Percentiles rank a stretch among this genome's conserved stretches.
These are phyloP conservation scores for Novymonas esmeraldas DNA, from an alignment of 208 protist species.

Conservation along the genomic window DNA sequence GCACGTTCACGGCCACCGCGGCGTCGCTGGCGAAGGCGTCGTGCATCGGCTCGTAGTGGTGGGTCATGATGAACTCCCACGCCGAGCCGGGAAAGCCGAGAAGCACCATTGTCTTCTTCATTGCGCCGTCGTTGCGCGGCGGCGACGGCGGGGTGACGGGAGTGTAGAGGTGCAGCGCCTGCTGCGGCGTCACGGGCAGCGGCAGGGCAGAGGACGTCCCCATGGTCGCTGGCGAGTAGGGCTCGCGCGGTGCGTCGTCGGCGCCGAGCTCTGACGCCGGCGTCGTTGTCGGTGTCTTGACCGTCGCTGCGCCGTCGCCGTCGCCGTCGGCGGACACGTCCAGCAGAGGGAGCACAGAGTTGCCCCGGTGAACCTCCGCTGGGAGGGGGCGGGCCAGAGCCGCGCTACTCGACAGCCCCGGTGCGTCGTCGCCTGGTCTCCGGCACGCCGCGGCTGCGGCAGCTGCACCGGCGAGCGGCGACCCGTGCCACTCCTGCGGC, in stretches of 20 bases:
- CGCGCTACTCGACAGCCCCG: too few relatives aligned
- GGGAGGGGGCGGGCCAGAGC: too few relatives aligned
- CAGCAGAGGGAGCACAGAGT: not conserved
- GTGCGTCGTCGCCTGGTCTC: too few relatives aligned
- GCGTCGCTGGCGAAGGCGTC: slow-evolving; percentile 31
- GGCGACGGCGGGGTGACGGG: not conserved
- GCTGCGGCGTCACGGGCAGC: not conserved
- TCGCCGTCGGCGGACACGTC: not conserved
- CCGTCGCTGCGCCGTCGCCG: not conserved
- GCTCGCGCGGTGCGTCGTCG: not conserved
- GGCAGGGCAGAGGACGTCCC: not conserved
- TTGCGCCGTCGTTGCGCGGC: slow-evolving; percentile 16
- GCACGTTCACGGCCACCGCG: slow-evolving; percentile 14
- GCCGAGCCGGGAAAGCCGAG: slow-evolving; percentile 32
- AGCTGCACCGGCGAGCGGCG: too few relatives aligned
- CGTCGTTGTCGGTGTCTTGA: not conserved
- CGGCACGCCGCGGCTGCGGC: too few relatives aligned
- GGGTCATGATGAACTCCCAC: slow-evolving; percentile 32
- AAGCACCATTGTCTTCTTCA: slow-evolving; percentile 33
- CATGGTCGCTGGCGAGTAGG: not conserved
- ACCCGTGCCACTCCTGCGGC: not conserved
- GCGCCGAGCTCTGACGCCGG: not conserved
- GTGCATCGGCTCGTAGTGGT: slow-evolving; percentile 37
- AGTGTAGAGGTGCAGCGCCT: not conserved
- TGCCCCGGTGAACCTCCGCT: not conserved